Percentiles rank a stretch among this genome's conserved stretches.
Evolutionary conservation across 495 filamentous ascomycete genomes (phyloP).

Genomic region (Penicillium fimorum): DNA sequence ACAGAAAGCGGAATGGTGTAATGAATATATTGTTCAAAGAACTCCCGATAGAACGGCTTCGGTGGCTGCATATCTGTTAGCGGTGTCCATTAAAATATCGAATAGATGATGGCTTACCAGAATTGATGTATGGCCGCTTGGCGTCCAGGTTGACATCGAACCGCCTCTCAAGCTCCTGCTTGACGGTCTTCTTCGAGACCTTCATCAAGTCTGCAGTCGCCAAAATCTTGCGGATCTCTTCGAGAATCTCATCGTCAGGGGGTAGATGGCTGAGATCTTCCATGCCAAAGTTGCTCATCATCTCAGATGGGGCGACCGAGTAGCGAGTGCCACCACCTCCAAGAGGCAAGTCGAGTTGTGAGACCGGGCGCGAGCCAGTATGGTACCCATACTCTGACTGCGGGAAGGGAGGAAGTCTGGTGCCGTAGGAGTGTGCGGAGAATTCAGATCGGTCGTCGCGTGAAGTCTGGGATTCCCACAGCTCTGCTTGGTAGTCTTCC

Average conservation of each 20-base stretch:
- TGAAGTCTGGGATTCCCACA: conserved; percentile 85
- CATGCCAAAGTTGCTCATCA: conserved; percentile 65
- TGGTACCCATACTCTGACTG: conserved; percentile 46
- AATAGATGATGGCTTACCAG: conserved; percentile 54
- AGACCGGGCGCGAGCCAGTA: conserved; percentile 66
- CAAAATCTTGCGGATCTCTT: conserved; percentile 92
- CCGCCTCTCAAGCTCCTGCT: conserved; percentile 83
- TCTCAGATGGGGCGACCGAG: conserved; percentile 77
- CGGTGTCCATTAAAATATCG: conserved; percentile 5
- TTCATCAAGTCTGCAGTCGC: conserved; percentile 91
- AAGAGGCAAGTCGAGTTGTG: conserved; percentile 62
- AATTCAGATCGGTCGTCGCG: conserved; percentile 88
- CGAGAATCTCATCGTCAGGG: conserved; percentile 82
- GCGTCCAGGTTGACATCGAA: conserved; percentile 80
- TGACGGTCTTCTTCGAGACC: conserved; percentile 98
- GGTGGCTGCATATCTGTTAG: conserved; percentile 58
- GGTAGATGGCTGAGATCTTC: conserved; percentile 72
- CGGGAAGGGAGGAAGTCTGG: conserved; percentile 67
- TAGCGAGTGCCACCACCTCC: conserved; percentile 61
- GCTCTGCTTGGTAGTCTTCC: conserved; percentile 97
- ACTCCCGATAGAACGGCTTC: conserved; percentile 72
- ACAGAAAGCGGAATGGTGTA: background rate
- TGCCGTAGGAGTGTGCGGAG: conserved; percentile 88
- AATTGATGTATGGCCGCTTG: conserved; percentile 88
- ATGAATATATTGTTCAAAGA: conserved; percentile 42